phyloP scores from a whole-genome alignment of 108 stramenopile species.

The Discostella pseudostelligera region DNA sequence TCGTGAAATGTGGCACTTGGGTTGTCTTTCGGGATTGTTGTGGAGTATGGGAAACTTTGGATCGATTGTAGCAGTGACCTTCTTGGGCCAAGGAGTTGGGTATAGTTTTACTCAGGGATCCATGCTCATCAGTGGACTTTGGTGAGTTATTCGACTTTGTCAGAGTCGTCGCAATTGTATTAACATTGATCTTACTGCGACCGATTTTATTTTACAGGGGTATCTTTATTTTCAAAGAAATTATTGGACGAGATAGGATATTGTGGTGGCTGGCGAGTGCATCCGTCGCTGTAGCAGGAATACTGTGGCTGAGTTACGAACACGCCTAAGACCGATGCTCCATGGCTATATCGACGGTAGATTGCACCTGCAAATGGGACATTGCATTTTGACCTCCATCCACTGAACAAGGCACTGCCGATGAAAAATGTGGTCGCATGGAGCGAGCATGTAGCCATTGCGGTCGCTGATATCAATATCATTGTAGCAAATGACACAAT shows the following conservation, averaged over 20 bases:
- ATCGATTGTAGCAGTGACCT: slow-evolving; percentile 35
- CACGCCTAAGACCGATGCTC: slow-evolving; percentile 11
- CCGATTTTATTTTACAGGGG: slow-evolving; percentile 6
- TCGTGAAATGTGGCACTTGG: slow-evolving; percentile 59
- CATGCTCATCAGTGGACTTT: slow-evolving; percentile 45
- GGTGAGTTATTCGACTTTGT: slow-evolving; percentile 3
- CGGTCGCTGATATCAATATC: slow-evolving; percentile 68
- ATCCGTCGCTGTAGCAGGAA: slow-evolving; percentile 23
- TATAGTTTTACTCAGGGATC: slow-evolving; percentile 41
- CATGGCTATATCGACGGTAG: slow-evolving; percentile 24
- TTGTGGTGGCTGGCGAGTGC: slow-evolving; percentile 32
- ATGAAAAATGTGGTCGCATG: slow-evolving; percentile 96
- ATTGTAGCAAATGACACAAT: slow-evolving; percentile 93
- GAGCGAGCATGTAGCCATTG: slow-evolving; percentile 93
- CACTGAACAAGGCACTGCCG: slow-evolving; percentile 88
- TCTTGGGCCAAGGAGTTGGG: slow-evolving; percentile 43
- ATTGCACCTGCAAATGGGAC: slow-evolving; percentile 79
- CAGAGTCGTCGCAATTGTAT: background rate
- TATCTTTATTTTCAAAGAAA: slow-evolving; percentile 41
- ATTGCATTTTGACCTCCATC: slow-evolving; percentile 98
- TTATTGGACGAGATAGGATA: slow-evolving; percentile 23
- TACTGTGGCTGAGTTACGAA: slow-evolving; percentile 70
- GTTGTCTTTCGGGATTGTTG: slow-evolving; percentile 29
- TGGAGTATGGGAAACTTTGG: slow-evolving; percentile 36
- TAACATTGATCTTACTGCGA: background rate